These are phyloP conservation scores for Lathyrus tuberosus DNA, from an alignment of 306 rosid genomes.

Conservation along the genomic window DNA sequence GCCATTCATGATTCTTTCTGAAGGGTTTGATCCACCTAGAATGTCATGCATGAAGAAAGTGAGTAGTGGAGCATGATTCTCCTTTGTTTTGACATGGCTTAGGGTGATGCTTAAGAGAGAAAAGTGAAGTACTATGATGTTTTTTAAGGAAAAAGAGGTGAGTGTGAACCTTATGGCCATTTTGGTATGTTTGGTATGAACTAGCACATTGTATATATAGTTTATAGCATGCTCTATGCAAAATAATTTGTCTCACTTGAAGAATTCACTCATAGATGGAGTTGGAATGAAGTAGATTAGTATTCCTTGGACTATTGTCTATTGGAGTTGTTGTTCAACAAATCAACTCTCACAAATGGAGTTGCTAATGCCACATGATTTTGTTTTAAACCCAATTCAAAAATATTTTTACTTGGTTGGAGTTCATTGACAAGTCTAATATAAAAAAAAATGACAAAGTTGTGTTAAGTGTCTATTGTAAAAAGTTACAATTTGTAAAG, in stretches of 20 bases:
- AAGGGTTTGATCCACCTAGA: conserved; percentile 48
- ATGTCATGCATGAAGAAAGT: conserved; percentile 53
- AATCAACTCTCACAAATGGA: background rate
- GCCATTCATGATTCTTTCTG: conserved; percentile 51
- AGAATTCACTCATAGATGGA: background rate
- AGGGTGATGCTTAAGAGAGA: conserved; percentile 23
- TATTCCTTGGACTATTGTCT: background rate
- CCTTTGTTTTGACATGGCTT: background rate
- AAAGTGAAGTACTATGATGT: conserved; percentile 5
- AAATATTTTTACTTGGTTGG: too few relatives aligned
- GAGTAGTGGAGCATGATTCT: background rate
- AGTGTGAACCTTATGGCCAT: conserved; percentile 31
- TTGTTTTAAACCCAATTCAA: too few relatives aligned
- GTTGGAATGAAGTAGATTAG: background rate
- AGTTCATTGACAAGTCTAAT: too few relatives aligned
- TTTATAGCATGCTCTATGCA: background rate
- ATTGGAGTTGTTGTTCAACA: conserved; percentile 14
- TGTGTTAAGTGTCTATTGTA: too few relatives aligned
- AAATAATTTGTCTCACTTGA: too few relatives aligned
- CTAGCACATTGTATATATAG: conserved; percentile 2
- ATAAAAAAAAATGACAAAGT: too few relatives aligned
- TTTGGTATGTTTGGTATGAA: background rate
- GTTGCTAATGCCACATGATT: background rate
- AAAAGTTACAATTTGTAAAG: too few relatives aligned
- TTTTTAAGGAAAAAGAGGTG: background rate